Evolutionary conservation across 2,329 filamentous ascomycete species (phyloP).

Genomic region (Aspergillus carbonarius): DNA sequence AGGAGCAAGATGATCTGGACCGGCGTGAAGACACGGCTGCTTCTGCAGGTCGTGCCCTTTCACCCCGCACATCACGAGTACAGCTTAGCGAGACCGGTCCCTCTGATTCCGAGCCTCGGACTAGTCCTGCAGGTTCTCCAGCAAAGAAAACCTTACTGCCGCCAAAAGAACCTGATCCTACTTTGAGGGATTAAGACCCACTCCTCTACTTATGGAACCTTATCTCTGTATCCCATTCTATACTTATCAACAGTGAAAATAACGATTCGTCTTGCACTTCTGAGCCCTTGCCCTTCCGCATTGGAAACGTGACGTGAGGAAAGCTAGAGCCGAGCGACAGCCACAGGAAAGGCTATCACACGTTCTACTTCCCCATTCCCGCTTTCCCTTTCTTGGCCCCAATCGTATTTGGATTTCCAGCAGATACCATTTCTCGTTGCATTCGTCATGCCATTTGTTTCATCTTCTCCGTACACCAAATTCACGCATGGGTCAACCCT

Average conservation of each 20-base stretch:
- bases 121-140: background rate
- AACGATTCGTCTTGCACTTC: background rate
- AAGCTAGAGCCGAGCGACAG: background rate
- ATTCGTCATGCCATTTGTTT: background rate
- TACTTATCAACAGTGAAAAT: background rate
- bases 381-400: background rate
- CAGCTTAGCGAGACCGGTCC: background rate
- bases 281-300: background rate
- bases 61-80: background rate
- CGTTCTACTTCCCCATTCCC: background rate
- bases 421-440: background rate
- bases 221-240: background rate
- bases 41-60: background rate
- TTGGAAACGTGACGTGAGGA: background rate
- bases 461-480: background rate
- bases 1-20: background rate
- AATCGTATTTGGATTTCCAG: background rate
- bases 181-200: background rate
- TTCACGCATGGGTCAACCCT: background rate
- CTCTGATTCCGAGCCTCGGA: background rate
- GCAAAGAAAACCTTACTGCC: background rate
- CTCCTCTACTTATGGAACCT: background rate
- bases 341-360: background rate
- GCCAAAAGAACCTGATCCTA: background rate
- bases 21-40: background rate